phyloP scores from a whole-genome alignment of 495 filamentous ascomycete species.

The Lepidopterella palustris region DNA sequence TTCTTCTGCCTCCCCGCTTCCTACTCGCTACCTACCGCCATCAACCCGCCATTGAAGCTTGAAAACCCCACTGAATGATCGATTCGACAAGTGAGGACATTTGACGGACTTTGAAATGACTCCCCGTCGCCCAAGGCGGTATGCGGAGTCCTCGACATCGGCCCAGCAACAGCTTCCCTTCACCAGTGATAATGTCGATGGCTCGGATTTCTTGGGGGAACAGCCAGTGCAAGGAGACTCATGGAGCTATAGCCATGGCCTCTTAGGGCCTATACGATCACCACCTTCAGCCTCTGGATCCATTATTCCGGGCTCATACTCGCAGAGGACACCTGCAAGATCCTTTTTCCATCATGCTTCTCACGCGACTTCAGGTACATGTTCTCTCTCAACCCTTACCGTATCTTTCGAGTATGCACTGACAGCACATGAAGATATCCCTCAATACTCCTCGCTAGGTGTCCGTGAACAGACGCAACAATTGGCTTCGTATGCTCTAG shows the following conservation, averaged over 20 bases:
- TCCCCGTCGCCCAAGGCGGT: neutral
- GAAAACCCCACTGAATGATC: no score
- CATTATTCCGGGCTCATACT: slow-evolving; percentile 39
- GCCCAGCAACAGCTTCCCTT: slow-evolving; percentile 27
- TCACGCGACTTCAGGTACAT: slow-evolving; percentile 55
- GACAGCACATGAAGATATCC: slow-evolving; percentile 51
- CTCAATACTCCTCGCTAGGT: slow-evolving; percentile 63
- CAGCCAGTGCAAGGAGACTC: neutral
- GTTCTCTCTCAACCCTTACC: neutral
- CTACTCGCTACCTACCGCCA: no score
- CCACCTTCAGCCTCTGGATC: slow-evolving; percentile 18
- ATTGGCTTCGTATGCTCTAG: slow-evolving; percentile 79
- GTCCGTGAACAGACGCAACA: slow-evolving; percentile 90
- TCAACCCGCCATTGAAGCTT: neutral
- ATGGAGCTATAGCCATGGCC: no score
- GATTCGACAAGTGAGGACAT: neutral
- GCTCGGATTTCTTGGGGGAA: slow-evolving; percentile 17
- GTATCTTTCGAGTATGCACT: slow-evolving; percentile 8
- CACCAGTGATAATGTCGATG: slow-evolving; percentile 20
- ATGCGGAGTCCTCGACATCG: slow-evolving; percentile 4
- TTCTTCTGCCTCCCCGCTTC: no score
- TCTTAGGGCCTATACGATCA: slow-evolving; percentile 21
- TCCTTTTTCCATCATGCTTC: slow-evolving; percentile 75
- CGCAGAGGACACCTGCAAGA: slow-evolving; percentile 61
- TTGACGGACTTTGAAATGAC: slow-evolving; percentile 15